phyloP scores from a whole-genome alignment of 371 early-diverging fungal species.

The Funneliformis caledonium region DNA sequence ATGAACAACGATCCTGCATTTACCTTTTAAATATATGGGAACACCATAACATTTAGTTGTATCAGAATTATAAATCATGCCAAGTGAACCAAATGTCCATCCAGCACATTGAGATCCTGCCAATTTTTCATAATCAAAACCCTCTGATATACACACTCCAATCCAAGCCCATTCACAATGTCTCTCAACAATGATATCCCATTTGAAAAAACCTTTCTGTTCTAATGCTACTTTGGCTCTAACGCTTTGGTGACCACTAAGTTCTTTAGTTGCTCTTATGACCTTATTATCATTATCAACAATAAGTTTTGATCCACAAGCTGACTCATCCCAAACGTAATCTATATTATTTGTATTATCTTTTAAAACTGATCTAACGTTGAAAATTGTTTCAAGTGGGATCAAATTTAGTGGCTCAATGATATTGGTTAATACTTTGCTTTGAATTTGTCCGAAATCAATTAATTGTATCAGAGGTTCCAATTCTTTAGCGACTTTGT shows the following conservation, averaged over 20 bases:
- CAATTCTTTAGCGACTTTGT: not conserved
- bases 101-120: not conserved
- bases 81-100: not conserved
- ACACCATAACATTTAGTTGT: not conserved
- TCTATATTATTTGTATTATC: too few relatives aligned
- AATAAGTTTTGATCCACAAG: not conserved
- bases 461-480: not conserved
- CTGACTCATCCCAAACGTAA: not conserved
- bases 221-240: not conserved
- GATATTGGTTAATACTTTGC: not conserved
- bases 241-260: not conserved
- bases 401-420: constrained; percentile 12
- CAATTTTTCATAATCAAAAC: not conserved
- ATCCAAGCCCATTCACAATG: not conserved
- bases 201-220: constrained; percentile 9
- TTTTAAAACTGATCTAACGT: not conserved
- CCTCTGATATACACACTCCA: not conserved
- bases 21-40: not conserved
- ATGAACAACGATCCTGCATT: not conserved
- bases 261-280: not conserved
- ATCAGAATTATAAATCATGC: not conserved
- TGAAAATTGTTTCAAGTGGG: not conserved
- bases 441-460: not conserved
- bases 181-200: constrained; percentile 32
- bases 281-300: not conserved